Conservation (phyloP, 73 alveolate genomes). For the Paramecium sexaurelia region DNA sequence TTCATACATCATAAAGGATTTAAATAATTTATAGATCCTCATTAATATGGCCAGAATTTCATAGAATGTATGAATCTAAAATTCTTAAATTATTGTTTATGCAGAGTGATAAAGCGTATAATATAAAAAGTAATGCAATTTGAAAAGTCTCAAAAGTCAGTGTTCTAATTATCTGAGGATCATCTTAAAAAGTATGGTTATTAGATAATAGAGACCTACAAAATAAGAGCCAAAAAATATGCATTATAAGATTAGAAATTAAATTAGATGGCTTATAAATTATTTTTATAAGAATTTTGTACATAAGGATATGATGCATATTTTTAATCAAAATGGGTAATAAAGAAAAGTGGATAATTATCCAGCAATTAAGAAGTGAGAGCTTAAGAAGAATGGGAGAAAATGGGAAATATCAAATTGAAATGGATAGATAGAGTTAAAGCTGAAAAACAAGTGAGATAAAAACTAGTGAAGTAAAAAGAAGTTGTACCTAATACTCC, state of each 20-base stretch:
- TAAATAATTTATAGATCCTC: slow-evolving; percentile 33
- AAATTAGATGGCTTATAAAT: background rate
- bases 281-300: background rate
- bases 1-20: background rate
- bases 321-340: background rate
- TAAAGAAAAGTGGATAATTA: background rate
- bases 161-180: background rate
- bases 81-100: slow-evolving; percentile 48
- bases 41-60: background rate
- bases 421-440: background rate
- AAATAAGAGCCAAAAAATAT: slow-evolving; percentile 28
- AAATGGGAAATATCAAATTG: background rate
- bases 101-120: slow-evolving; percentile 5
- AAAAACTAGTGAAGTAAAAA: background rate
- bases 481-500: background rate
- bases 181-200: slow-evolving; percentile 16
- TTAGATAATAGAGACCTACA: background rate
- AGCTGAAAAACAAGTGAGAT: background rate
- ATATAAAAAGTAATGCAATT: slow-evolving; percentile 7
- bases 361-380: background rate
- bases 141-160: background rate
- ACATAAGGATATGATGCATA: slow-evolving; percentile 9
- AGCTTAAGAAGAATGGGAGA: slow-evolving; percentile 51
- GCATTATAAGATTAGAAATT: background rate
- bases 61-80: slow-evolving; percentile 2